Evolutionary conservation across 768 basidiomycete genomes (phyloP), one percentile per base, ranked within the genome.

Genomic region (Hirschioporus abietinus): DNA sequence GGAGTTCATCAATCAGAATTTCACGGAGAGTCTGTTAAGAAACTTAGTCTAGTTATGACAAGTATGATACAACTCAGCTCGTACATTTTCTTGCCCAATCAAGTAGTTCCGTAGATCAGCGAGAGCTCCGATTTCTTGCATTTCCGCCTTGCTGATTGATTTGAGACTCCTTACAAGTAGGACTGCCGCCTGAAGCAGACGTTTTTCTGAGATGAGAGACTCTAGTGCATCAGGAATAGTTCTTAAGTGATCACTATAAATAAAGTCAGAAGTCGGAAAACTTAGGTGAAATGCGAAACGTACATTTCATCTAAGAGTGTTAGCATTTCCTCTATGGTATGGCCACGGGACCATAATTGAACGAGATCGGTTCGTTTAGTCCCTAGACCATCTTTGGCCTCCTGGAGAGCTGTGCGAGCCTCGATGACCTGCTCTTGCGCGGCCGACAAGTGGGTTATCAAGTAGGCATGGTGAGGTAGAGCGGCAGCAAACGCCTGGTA

Each of bases 401-500:
- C 93, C 60, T 87, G 83, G 25, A 99, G 79, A 20, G 86, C 78
- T 9, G 84, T 78, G 58, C 93, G 88, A 17, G 94, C 86, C 42
- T 86, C 84, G 24, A 83, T 80, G 42, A 95, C 85, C 71, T 97
- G 90, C 0, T 80, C 77, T 76, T 96, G 95, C 4, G 91, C 86
- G 35, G 85, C 82, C 17, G 81, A 80, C 4, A 99, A 83, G 66
- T 93, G 89, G 60, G 78, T 84, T 57, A 95, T 72, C 15, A 98
- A 81, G 1, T 88, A 84, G 1, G 92, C 86, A 75, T 99, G 97
- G 70, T 94, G 93, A 0, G 96, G 94, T 25, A 99, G 80, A 0
- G 95, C 90, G n/a, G 94, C 89, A 58, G 94, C 95, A 75, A 98
- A 99, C 1, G 95, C 88, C 77, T 96, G 90, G 74, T 96, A 97